Conservation (phyloP, 768 basidiomycete species). For the Boletus tylopilopsis region DNA sequence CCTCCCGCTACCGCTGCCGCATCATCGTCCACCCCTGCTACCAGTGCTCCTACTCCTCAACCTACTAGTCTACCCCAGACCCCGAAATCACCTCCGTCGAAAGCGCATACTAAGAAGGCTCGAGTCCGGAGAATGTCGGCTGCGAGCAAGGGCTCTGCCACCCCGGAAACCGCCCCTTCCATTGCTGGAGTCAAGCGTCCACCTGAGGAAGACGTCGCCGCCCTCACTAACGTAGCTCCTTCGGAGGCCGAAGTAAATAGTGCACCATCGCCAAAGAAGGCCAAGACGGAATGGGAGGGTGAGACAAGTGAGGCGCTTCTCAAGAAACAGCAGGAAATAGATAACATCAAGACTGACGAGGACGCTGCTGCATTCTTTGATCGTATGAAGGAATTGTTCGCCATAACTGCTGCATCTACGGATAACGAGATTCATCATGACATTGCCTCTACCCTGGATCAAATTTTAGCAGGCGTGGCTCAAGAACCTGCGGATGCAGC, state of each 20-base stretch:
- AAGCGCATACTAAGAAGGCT: conserved; percentile 42
- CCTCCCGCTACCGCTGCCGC: conserved; percentile 38
- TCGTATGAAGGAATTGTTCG: conserved; percentile 61
- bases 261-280: conserved; percentile 68
- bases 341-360: conserved; percentile 60
- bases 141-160: conserved; percentile 30
- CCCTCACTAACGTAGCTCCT: conserved; percentile 29
- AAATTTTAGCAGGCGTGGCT: conserved; percentile 58
- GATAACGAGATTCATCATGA: conserved; percentile 40
- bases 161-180: conserved; percentile 33
- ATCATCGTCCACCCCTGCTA: conserved; percentile 49
- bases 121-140: conserved; percentile 31
- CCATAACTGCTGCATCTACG: conserved; percentile 39
- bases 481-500: conserved; percentile 36
- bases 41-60: conserved; percentile 39
- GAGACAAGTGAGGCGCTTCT: conserved; percentile 48
- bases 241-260: conserved; percentile 34
- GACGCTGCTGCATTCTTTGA: conserved; percentile 62
- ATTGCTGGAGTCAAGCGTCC: conserved; percentile 33
- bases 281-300: conserved; percentile 70
- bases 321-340: conserved; percentile 37
- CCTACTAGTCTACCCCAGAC: conserved; percentile 56
- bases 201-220: conserved; percentile 32
- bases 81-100: conserved; percentile 69
- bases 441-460: conserved; percentile 58